phyloP scores from a whole-genome alignment of 148 eudicot genomes.

The Camellia japonica region DNA sequence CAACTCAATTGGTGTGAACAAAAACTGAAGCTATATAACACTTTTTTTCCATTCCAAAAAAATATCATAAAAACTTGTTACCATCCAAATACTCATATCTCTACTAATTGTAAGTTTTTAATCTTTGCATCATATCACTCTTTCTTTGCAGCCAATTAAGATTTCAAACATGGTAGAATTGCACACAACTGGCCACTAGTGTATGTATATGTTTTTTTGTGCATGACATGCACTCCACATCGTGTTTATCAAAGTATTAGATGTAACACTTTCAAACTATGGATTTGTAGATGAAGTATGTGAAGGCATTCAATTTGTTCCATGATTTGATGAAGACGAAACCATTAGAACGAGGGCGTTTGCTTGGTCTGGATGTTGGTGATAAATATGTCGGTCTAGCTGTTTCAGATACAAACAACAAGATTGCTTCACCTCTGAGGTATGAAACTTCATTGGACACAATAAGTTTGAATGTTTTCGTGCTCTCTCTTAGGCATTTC shows the following conservation, averaged over 20 bases:
- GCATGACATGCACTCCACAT: background rate
- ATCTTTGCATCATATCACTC: no score
- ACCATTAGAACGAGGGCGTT: constrained; percentile 45
- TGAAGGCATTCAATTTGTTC: constrained; percentile 67
- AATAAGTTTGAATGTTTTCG: background rate
- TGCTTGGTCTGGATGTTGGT: constrained; percentile 90
- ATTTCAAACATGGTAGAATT: no score
- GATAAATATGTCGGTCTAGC: constrained; percentile 89
- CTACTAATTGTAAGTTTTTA: no score
- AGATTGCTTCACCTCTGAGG: constrained; percentile 79
- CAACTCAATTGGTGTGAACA: no score
- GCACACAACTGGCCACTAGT: no score
- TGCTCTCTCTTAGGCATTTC: background rate
- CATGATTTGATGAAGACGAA: constrained; percentile 55
- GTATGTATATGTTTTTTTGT: background rate
- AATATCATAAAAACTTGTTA: no score
- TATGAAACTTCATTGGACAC: constrained; percentile 13
- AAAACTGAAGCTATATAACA: no score
- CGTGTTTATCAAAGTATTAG: background rate
- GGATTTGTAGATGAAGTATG: constrained; percentile 55
- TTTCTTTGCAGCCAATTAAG: no score
- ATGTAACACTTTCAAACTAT: background rate
- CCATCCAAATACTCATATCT: no score
- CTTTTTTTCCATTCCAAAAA: no score
- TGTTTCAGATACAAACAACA: constrained; percentile 64